Base-by-base conservation (phyloP, 2,329 filamentous ascomycete genomes). In the Monosporascus sp. region DNA sequence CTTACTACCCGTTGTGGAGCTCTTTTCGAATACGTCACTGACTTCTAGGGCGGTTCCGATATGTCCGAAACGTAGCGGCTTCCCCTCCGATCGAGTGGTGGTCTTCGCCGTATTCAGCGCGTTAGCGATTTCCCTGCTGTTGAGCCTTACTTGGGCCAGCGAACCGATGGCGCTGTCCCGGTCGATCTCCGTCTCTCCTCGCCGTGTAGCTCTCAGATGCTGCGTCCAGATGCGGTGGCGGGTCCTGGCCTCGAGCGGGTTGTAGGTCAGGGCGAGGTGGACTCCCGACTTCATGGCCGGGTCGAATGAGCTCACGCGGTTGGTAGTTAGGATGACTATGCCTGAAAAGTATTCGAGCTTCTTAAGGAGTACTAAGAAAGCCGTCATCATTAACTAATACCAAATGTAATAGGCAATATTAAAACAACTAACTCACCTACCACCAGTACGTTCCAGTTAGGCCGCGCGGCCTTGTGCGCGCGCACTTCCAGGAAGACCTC, bases 291-390 rank as follows among this genome's bases (percentile, higher is more conserved):
- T 70, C 61, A 75, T 74, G 0, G 75, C 74, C 17, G 69, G 67
- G 52, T 78, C 75, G 48, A 78, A 72, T 2, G 65, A 58, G 9
- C 41, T 54, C 5, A 64, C 61, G 1, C 64, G 64, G 19, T 76
- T 78, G 17, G 74, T 77, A 0, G 75, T 78, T 16, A 78, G 64
- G 59, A 73, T 74, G 7, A 75, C 63, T 41, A 75, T 70, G 5
- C 74, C 74, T 7, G 63, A 59, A 49, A 73, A 74, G 59, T 73
- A 74, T 55, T 75, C 72, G 8, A 75, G 61, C 9, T 72, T 65
- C n/a, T 66, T 65, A 2, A 75, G 64, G 56, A 75, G 74, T 5
- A 71, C 72, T 65, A 19, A 17, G 20, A 6, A 31, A 31, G 9
- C 27, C 27, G 27, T 9, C 27, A 4, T 9, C 27, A 11, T 31